Evolutionary conservation across 192 early-diverging fungal species (phyloP), one percentile per base, ranked within the genome.

Genomic region (Lobosporangium transversale): DNA sequence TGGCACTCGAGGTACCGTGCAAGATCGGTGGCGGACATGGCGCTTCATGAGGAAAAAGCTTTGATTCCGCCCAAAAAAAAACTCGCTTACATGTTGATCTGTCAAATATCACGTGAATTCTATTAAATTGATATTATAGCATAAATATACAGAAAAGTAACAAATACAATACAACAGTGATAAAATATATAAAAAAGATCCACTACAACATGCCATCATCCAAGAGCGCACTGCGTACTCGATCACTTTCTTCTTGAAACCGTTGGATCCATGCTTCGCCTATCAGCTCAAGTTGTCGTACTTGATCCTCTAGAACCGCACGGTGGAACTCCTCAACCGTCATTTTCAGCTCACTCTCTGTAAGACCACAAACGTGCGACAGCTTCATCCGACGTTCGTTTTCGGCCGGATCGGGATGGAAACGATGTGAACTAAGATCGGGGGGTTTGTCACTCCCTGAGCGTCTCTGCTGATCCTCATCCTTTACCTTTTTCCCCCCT

Each of bases 291-390:
- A 76, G 56, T 8, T 42, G 51, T 23, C 40, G 31, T 4, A 76
- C 53, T 29, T 67, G 51, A 18, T 66, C 62, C 1, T 59, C 59
- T 10, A 61, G 23, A 17, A 51, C 55, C 4, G 51, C 52, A 8
- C 59, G 58, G 43, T 76, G 73, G 47, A 76, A 76, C 47, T 76
- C 73, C 20, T 76, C 73, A 3, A 59, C 62, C 3, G 61, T 64
- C 53, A 65, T 53, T 21, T 53, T 57, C 24, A 58, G 44, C 23
- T 63, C 31, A 26, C 20, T 4, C 48, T 51, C 49, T 0, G 54
- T 36, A 7, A 68, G 17, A 20, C 45, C 45, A 47, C 43, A 15
- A 10, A 52, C 55, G 47, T 52, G n/a, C 49, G 58, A 8, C 4
- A 68, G 56, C 15, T 30, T 36, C 44, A 37, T 14, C n/a, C 66